These are phyloP conservation scores for Phyllosticta ampelicida DNA, from an alignment of 2,329 filamentous ascomycete genomes.

Conservation along the genomic window DNA sequence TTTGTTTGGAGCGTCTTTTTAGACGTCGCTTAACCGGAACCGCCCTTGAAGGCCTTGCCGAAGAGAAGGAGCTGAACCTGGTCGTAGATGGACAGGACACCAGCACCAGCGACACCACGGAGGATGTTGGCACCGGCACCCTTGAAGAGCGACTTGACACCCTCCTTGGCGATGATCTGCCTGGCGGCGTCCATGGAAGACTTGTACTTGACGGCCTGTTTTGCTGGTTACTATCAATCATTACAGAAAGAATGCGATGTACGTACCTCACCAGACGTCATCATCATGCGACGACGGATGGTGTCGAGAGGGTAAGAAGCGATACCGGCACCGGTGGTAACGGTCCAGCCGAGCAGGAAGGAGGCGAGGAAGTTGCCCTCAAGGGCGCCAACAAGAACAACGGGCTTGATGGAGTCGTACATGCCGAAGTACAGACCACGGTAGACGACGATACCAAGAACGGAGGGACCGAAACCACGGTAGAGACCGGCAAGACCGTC, in stretches of 20 bases:
- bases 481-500: slow-evolving; percentile 99
- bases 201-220: slow-evolving; percentile 98
- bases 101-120: slow-evolving; percentile 99
- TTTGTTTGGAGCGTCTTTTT: neutral
- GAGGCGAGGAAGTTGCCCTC: slow-evolving; percentile 99
- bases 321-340: slow-evolving; percentile 99
- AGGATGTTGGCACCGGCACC: slow-evolving; percentile 99
- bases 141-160: slow-evolving; percentile 99
- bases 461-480: slow-evolving; percentile 99
- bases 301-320: slow-evolving; percentile 99
- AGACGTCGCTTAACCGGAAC: slow-evolving; percentile 32
- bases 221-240: slow-evolving; percentile 12
- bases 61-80: slow-evolving; percentile 98
- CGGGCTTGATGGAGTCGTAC: slow-evolving; percentile 99
- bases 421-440: slow-evolving; percentile 99
- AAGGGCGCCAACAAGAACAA: slow-evolving; percentile 81
- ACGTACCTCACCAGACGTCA: slow-evolving; percentile 71
- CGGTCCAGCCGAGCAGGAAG: slow-evolving; percentile 95
- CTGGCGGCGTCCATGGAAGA: slow-evolving; percentile 86
- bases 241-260: slow-evolving; percentile 7
- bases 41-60: slow-evolving; percentile 95
- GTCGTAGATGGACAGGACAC: slow-evolving; percentile 99
- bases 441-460: slow-evolving; percentile 99
- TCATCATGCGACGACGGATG: slow-evolving; percentile 99
- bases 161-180: slow-evolving; percentile 93